These are phyloP conservation scores for Mortierella sp. DNA, from an alignment of 371 early-diverging fungal species.

Conservation along the genomic window DNA sequence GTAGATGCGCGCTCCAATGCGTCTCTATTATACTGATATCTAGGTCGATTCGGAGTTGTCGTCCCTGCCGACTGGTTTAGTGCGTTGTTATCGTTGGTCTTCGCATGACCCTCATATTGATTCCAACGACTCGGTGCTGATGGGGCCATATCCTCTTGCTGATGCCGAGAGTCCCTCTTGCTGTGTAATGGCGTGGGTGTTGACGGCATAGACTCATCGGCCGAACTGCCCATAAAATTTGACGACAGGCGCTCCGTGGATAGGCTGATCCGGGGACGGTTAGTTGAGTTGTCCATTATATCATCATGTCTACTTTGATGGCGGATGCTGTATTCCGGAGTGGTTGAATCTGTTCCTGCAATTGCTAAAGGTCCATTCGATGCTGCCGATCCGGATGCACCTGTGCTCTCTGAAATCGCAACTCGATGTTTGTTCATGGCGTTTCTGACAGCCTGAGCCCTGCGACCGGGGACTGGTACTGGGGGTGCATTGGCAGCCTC, in stretches of 20 bases:
- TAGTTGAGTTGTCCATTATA: slow-evolving; percentile 14
- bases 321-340: background rate
- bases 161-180: slow-evolving; percentile 3
- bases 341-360: slow-evolving; percentile 2
- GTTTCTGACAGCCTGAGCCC: slow-evolving; percentile 14
- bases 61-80: background rate
- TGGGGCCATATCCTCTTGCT: background rate
- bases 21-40: background rate
- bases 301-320: slow-evolving; percentile 1
- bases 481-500: slow-evolving; percentile 26
- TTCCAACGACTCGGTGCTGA: slow-evolving; percentile 4
- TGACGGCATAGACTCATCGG: slow-evolving; percentile 22
- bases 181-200: slow-evolving; percentile 21
- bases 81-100: background rate
- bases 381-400: background rate
- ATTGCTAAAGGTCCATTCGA: background rate
- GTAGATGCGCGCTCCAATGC: slow-evolving; percentile 16
- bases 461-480: slow-evolving; percentile 3
- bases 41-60: slow-evolving; percentile 20
- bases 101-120: background rate
- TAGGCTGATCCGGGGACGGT: slow-evolving; percentile 25
- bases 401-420: background rate
- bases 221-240: slow-evolving; percentile 12
- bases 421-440: slow-evolving; percentile 9
- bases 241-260: slow-evolving; percentile 17